phyloP scores from a whole-genome alignment of 192 early-diverging fungal species.

The Paraglomus brasilianum region DNA sequence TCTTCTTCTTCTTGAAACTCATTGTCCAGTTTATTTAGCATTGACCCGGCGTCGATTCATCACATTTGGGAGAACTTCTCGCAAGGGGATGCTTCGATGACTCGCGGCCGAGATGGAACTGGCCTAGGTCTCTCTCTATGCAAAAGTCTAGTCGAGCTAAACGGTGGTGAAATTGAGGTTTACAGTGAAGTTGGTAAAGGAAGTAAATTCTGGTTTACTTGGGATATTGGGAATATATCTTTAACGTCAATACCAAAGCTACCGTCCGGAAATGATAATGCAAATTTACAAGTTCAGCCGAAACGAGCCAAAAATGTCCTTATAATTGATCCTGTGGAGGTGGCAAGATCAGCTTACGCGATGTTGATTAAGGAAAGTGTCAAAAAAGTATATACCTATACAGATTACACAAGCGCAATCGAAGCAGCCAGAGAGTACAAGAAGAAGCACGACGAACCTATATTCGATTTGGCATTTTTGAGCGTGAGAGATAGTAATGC shows the following conservation, averaged over 20 bases:
- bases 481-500: constrained; percentile 21
- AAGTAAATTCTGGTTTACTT: constrained; percentile 64
- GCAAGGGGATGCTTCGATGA: constrained; percentile 66
- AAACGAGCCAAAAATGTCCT: constrained; percentile 24
- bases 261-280: not conserved
- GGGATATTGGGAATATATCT: constrained; percentile 31
- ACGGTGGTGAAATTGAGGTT: constrained; percentile 67
- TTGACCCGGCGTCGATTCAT: constrained; percentile 36
- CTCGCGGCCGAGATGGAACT: constrained; percentile 70
- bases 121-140: constrained; percentile 74
- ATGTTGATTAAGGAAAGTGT: constrained; percentile 25
- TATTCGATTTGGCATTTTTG: constrained; percentile 32
- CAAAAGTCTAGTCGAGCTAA: constrained; percentile 64
- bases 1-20: not conserved
- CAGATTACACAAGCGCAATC: not conserved
- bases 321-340: constrained; percentile 33
- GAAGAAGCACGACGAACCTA: no score
- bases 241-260: not conserved
- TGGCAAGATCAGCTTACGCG: constrained; percentile 14
- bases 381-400: constrained; percentile 29
- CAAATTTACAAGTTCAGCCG: not conserved
- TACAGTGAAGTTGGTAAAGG: constrained; percentile 59
- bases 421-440: no score
- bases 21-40: not conserved
- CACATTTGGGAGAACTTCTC: constrained; percentile 65